Conservation (phyloP, 2,329 filamentous ascomycete genomes). For the Colletotrichum sp. region DNA sequence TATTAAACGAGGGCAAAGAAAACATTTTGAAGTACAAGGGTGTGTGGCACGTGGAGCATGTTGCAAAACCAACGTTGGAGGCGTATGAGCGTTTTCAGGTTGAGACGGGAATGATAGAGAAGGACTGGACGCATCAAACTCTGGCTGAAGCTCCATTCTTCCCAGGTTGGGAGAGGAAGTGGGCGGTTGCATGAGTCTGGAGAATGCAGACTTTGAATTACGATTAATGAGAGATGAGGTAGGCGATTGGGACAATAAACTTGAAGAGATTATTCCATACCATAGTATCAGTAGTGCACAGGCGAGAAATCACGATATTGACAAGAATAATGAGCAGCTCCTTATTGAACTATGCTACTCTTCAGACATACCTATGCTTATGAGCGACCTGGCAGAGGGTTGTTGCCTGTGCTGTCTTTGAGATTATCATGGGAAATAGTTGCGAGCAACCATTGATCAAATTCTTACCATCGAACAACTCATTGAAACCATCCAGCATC, state of each 20-base stretch:
- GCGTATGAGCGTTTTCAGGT: constrained; percentile 70
- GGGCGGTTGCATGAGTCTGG: constrained; percentile 39
- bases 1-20: constrained; percentile 72
- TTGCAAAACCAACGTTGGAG: constrained; percentile 68
- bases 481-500: no score
- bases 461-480: background rate
- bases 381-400: background rate
- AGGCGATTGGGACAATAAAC: background rate
- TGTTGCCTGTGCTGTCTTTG: background rate
- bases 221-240: background rate
- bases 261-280: background rate
- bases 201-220: background rate
- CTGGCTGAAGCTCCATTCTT: constrained; percentile 79
- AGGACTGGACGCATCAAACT: constrained; percentile 70
- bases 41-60: constrained; percentile 80
- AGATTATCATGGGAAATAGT: background rate
- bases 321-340: background rate
- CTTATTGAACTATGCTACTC: background rate
- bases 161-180: constrained; percentile 77
- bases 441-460: background rate
- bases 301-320: background rate
- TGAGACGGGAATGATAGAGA: constrained; percentile 60
- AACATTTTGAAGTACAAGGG: constrained; percentile 79
- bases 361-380: accelerated
- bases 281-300: background rate